phyloP scores from a whole-genome alignment of 768 basidiomycete genomes.

The Paxillus rubicundulus region DNA sequence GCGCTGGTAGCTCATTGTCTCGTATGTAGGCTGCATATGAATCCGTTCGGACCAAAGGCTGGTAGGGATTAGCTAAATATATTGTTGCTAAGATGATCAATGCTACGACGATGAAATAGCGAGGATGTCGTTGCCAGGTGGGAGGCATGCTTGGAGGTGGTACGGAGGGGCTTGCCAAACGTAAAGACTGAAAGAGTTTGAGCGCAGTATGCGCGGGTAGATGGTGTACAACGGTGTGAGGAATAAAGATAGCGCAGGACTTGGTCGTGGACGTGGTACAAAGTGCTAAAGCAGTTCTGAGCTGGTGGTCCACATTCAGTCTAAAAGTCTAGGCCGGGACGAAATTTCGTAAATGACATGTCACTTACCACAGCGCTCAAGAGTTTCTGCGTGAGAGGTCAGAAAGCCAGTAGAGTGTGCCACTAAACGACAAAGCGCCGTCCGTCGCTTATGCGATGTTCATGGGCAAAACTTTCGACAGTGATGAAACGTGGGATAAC shows the following conservation, averaged over 20 bases:
- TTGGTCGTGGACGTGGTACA: slow-evolving; percentile 13
- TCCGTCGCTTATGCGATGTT: slow-evolving; percentile 1
- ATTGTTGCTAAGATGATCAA: slow-evolving; percentile 42
- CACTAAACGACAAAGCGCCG: slow-evolving; percentile 2
- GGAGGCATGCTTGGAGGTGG: slow-evolving; percentile 23
- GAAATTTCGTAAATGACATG: background rate
- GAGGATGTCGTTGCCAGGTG: slow-evolving; percentile 47
- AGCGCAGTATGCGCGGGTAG: slow-evolving; percentile 6
- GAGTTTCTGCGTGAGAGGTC: slow-evolving; percentile 1
- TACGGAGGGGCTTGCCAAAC: background rate
- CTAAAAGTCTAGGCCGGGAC: background rate
- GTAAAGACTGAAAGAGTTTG: slow-evolving; percentile 5
- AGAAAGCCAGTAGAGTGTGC: background rate
- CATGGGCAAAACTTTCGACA: slow-evolving; percentile 13
- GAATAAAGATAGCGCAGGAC: slow-evolving; percentile 13
- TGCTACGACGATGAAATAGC: slow-evolving; percentile 46
- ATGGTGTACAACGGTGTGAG: slow-evolving; percentile 6
- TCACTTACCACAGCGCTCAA: slow-evolving; percentile 14
- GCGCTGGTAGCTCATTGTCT: slow-evolving; percentile 37
- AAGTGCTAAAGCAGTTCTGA: background rate
- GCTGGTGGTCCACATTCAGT: slow-evolving; percentile 3
- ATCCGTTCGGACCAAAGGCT: slow-evolving; percentile 23
- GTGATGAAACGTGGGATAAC: slow-evolving; percentile 18
- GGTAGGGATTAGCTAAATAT: slow-evolving; percentile 45
- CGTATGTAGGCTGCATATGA: slow-evolving; percentile 23